Percentiles rank a stretch among this genome's conserved stretches.
Conservation (phyloP, 192 early-diverging fungal genomes). For the Coemansia brasiliensis region DNA sequence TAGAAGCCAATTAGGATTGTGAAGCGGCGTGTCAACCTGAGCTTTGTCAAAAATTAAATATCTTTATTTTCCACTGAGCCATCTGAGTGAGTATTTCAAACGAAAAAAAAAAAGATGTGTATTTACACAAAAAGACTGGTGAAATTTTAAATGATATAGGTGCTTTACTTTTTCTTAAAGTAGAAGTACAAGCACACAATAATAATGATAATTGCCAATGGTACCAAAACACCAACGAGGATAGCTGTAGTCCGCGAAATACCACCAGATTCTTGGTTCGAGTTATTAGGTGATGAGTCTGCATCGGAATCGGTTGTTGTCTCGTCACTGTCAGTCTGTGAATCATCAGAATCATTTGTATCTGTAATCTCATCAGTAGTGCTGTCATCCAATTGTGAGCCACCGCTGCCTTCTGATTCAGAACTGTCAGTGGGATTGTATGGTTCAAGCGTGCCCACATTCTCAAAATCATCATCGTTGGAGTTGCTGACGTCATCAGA, state of each 20-base stretch:
- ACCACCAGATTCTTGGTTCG: slow-evolving; percentile 10
- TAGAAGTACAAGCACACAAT: slow-evolving; percentile 27
- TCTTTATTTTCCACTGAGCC: too few relatives aligned
- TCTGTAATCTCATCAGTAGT: background rate
- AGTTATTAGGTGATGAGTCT: slow-evolving; percentile 8
- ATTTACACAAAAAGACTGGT: too few relatives aligned
- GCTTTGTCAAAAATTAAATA: too few relatives aligned
- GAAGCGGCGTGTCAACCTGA: too few relatives aligned
- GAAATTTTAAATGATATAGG: too few relatives aligned
- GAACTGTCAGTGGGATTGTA: background rate
- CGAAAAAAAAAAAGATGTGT: too few relatives aligned
- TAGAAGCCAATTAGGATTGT: too few relatives aligned
- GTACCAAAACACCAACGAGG: slow-evolving; percentile 27
- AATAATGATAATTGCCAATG: slow-evolving; percentile 23
- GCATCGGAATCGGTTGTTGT: slow-evolving; percentile 2
- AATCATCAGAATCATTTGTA: background rate
- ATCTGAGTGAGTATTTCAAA: too few relatives aligned
- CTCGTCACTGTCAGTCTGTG: background rate
- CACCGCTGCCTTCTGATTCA: background rate
- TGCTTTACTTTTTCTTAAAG: slow-evolving; percentile 22
- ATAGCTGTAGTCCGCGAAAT: slow-evolving; percentile 30
- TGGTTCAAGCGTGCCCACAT: too few relatives aligned
- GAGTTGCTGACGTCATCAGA: too few relatives aligned
- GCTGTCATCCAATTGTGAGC: background rate
- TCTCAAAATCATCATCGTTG: too few relatives aligned